Conservation (phyloP, 768 basidiomycete genomes). For the Leucogyrophana mollusca region DNA sequence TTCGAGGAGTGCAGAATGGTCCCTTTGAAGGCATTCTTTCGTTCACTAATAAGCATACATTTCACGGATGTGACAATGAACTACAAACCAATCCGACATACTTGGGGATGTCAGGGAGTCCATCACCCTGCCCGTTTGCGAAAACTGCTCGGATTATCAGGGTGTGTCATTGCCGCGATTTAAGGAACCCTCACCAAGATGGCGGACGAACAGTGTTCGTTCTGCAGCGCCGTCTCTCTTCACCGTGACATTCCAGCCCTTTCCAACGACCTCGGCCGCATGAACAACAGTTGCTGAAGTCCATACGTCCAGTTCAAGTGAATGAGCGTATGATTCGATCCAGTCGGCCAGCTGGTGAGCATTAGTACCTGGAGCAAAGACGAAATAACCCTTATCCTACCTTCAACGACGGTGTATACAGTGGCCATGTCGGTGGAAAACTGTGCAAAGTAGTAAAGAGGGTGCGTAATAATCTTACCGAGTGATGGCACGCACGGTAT, state of each 20-base stretch:
- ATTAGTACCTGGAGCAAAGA: neutral
- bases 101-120: neutral
- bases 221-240: slow-evolving; percentile 25
- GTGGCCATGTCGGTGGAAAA: slow-evolving; percentile 49
- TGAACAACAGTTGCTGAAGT: slow-evolving; percentile 37
- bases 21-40: slow-evolving; percentile 49
- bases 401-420: slow-evolving; percentile 41
- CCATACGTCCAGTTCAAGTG: slow-evolving; percentile 59
- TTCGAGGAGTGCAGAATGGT: slow-evolving; percentile 46
- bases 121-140: too few species aligned
- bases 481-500: slow-evolving; percentile 35
- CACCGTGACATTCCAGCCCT: slow-evolving; percentile 42
- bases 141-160: too few species aligned
- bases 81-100: neutral
- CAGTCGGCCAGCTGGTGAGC: slow-evolving; percentile 51
- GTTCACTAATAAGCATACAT: slow-evolving; percentile 7
- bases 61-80: neutral
- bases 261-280: too few species aligned
- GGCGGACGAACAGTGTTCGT: slow-evolving; percentile 37
- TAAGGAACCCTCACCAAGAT: too few species aligned
- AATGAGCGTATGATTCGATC: slow-evolving; percentile 54
- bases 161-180: too few species aligned
- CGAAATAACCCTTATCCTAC: slow-evolving; percentile 12
- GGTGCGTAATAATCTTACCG: neutral
- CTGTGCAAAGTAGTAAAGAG: slow-evolving; percentile 17